Conservation (phyloP, 345 rosid genomes). For the Euphorbia tirucalli region DNA sequence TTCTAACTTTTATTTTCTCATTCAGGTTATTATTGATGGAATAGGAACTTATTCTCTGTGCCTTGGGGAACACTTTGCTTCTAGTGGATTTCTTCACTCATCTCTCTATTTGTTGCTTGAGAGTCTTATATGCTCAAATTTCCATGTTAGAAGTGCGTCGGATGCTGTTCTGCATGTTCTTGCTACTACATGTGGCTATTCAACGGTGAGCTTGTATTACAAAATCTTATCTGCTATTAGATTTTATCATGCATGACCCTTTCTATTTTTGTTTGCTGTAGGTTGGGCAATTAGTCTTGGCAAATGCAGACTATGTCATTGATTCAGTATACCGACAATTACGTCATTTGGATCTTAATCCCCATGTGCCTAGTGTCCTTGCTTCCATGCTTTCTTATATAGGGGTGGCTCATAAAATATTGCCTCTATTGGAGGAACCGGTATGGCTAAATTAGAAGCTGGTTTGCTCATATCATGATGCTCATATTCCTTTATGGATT, state of each 20-base stretch:
- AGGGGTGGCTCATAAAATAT: slow-evolving; percentile 71
- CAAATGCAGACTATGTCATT: slow-evolving; percentile 83
- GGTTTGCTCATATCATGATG: no score
- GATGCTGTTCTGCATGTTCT: slow-evolving; percentile 75
- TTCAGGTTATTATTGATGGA: slow-evolving; percentile 77
- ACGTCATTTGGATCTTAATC: slow-evolving; percentile 85
- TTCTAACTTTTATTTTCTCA: slow-evolving; percentile 14
- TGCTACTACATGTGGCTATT: slow-evolving; percentile 53
- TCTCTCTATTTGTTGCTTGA: slow-evolving; percentile 86
- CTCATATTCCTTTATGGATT: slow-evolving; percentile 1
- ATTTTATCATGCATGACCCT: slow-evolving; percentile 7
- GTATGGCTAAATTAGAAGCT: slow-evolving; percentile 35
- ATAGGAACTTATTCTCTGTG: slow-evolving; percentile 73
- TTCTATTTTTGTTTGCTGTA: slow-evolving; percentile 30
- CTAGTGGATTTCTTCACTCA: slow-evolving; percentile 87
- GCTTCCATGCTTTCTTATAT: slow-evolving; percentile 94
- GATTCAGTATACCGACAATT: slow-evolving; percentile 90
- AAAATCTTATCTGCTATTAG: slow-evolving; percentile 15
- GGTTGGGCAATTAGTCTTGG: slow-evolving; percentile 88
- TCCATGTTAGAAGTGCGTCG: slow-evolving; percentile 71
- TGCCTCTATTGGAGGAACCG: slow-evolving; percentile 91
- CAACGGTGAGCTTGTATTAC: slow-evolving; percentile 49
- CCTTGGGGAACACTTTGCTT: slow-evolving; percentile 67
- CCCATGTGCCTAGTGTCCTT: slow-evolving; percentile 87
- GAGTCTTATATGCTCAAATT: slow-evolving; percentile 66